These are phyloP conservation scores for Zancudomyces culisetae DNA, from an alignment of 371 early-diverging fungal species.

Conservation along the genomic window DNA sequence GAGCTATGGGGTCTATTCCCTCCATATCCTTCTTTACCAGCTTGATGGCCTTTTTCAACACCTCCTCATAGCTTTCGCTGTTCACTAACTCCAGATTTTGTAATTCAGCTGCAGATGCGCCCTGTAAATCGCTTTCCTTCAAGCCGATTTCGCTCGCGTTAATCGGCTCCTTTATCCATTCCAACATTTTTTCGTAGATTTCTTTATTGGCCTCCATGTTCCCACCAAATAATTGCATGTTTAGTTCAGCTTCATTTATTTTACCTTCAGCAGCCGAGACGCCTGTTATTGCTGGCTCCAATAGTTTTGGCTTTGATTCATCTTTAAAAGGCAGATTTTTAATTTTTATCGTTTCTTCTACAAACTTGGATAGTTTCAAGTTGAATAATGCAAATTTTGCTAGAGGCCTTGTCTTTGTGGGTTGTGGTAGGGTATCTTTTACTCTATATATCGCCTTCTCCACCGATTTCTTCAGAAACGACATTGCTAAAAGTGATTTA, in stretches of 20 bases:
- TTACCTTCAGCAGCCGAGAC: conserved; percentile 4
- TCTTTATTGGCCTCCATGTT: neutral
- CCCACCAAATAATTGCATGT: neutral
- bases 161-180: conserved; percentile 10
- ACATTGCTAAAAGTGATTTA: neutral
- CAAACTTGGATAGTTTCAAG: conserved; percentile 12
- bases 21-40: conserved; percentile 6
- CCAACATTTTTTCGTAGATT: conserved; percentile 5
- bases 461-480: neutral
- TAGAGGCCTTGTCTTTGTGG: conserved; percentile 14
- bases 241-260: neutral
- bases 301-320: no score
- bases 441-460: neutral
- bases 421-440: conserved; percentile 6
- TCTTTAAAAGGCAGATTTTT: conserved; percentile 11
- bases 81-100: neutral
- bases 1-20: conserved; percentile 10
- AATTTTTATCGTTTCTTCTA: conserved; percentile 13
- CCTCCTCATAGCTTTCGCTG: conserved; percentile 8
- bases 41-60: conserved; percentile 12
- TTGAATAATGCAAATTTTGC: conserved; percentile 15
- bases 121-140: neutral
- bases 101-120: no score
- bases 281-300: neutral
- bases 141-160: conserved; percentile 8